These are phyloP conservation scores for Gymnopus androsaceus DNA, from an alignment of 1,284 basidiomycete species.

Conservation along the genomic window DNA sequence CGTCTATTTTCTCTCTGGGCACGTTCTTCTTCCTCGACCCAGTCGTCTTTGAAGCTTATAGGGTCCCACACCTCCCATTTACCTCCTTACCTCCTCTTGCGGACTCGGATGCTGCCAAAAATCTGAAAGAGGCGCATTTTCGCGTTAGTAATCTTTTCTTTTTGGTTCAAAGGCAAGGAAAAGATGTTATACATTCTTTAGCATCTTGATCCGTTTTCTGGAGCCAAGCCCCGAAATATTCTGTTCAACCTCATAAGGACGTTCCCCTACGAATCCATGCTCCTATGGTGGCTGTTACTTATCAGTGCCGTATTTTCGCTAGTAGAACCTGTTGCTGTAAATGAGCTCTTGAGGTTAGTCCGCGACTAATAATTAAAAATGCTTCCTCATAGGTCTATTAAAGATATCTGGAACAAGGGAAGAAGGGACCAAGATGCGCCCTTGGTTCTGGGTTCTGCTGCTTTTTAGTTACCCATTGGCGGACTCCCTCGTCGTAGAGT, in stretches of 20 bases:
- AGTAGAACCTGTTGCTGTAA: slow-evolving; percentile 51
- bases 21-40: slow-evolving; percentile 51
- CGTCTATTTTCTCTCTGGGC: slow-evolving; percentile 45
- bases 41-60: slow-evolving; percentile 36
- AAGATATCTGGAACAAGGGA: slow-evolving; percentile 32
- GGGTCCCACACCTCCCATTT: slow-evolving; percentile 28
- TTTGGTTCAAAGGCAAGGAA: background rate
- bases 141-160: slow-evolving; percentile 21
- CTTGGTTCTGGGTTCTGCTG: slow-evolving; percentile 26
- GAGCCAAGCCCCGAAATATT: slow-evolving; percentile 34
- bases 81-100: slow-evolving; percentile 43
- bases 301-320: slow-evolving; percentile 35
- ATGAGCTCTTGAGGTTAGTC: slow-evolving; percentile 35
- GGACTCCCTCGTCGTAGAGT: slow-evolving; percentile 36
- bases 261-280: slow-evolving; percentile 42
- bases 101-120: slow-evolving; percentile 42
- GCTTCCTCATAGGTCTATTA: background rate
- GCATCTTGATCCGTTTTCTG: slow-evolving; percentile 39
- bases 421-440: slow-evolving; percentile 20
- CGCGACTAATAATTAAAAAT: background rate
- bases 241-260: slow-evolving; percentile 34
- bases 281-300: slow-evolving; percentile 32
- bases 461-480: slow-evolving; percentile 42
- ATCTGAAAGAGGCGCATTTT: slow-evolving; percentile 23
- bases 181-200: background rate